These are phyloP conservation scores for Alternaria postmessia DNA, from an alignment of 2,329 filamentous ascomycete species.

Conservation along the genomic window DNA sequence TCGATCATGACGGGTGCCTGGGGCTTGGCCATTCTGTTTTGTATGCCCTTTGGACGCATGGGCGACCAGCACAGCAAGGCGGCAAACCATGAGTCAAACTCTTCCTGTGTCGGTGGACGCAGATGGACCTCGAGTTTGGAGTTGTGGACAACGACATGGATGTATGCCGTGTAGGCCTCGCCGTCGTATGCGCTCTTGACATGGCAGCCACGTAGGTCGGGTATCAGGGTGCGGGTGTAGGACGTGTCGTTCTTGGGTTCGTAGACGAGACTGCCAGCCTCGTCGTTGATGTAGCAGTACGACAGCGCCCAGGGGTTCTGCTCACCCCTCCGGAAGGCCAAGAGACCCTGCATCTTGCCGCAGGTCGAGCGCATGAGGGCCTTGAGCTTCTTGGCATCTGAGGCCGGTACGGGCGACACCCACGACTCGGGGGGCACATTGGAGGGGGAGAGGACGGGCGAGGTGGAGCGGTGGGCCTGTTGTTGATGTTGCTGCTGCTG, in stretches of 20 bases:
- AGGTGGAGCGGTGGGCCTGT: constrained; percentile 23
- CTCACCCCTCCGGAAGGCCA: constrained; percentile 73
- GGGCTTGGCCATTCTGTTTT: constrained; percentile 62
- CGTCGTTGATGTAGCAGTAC: constrained; percentile 80
- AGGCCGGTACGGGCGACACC: constrained; percentile 59
- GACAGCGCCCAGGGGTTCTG: constrained; percentile 72
- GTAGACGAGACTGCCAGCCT: constrained; percentile 76
- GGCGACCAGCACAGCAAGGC: constrained; percentile 84
- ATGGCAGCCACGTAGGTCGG: constrained; percentile 76
- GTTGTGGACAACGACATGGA: constrained; percentile 62
- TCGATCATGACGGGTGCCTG: constrained; percentile 51
- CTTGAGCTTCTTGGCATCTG: constrained; percentile 75
- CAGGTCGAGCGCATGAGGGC: constrained; percentile 79
- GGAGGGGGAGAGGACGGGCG: constrained; percentile 33
- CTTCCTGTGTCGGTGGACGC: constrained; percentile 68
- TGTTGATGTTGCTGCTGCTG: neutral
- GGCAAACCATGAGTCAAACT: constrained; percentile 81
- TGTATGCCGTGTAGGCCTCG: constrained; percentile 59
- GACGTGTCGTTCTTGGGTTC: constrained; percentile 73
- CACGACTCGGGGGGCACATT: constrained; percentile 44
- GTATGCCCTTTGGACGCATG: constrained; percentile 66
- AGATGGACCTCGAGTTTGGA: constrained; percentile 69
- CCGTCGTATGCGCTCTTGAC: constrained; percentile 63
- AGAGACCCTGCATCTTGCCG: constrained; percentile 80
- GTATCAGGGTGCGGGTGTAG: constrained; percentile 69